Conservation (phyloP, 2,329 filamentous ascomycete genomes). For the Colletotrichum brevisporum region DNA sequence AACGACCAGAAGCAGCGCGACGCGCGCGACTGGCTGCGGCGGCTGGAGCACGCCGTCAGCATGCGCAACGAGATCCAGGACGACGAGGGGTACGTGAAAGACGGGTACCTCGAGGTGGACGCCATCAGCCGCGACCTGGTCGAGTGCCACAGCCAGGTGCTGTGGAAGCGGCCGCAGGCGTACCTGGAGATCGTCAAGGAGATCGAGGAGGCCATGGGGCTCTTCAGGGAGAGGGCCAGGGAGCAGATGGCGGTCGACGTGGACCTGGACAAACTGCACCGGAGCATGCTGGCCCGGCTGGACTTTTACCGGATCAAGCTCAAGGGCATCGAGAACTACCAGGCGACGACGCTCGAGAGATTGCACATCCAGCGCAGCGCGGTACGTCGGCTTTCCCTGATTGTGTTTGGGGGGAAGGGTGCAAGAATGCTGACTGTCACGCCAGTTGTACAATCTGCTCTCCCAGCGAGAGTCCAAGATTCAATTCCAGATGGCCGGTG, state of each 20-base stretch:
- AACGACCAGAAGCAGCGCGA: slow-evolving; percentile 74
- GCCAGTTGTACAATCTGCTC: slow-evolving; percentile 75
- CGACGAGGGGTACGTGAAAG: slow-evolving; percentile 68
- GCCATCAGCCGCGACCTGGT: slow-evolving; percentile 73
- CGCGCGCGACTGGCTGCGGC: slow-evolving; percentile 73
- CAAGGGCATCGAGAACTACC: slow-evolving; percentile 73
- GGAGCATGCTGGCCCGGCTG: slow-evolving; percentile 66
- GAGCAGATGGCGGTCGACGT: slow-evolving; percentile 44
- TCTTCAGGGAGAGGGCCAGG: slow-evolving; percentile 53
- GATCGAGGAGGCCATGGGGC: slow-evolving; percentile 63
- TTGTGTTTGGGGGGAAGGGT: background rate
- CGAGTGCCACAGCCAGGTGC: slow-evolving; percentile 73
- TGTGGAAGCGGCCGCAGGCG: slow-evolving; percentile 75
- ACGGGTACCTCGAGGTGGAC: slow-evolving; percentile 69
- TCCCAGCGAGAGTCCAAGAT: slow-evolving; percentile 75
- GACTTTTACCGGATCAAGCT: slow-evolving; percentile 74
- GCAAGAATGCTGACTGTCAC: slow-evolving; percentile 12
- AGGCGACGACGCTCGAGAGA: slow-evolving; percentile 72
- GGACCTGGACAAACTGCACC: slow-evolving; percentile 62
- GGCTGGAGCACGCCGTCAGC: slow-evolving; percentile 72
- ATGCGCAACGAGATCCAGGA: slow-evolving; percentile 72
- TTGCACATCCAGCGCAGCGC: slow-evolving; percentile 73
- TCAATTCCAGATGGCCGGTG: slow-evolving; percentile 73
- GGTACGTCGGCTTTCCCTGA: slow-evolving; percentile 56
- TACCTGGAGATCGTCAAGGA: slow-evolving; percentile 68